A percentile compares a stretch with the other conserved stretches of the same genome.
phyloP scores from a whole-genome alignment of 768 basidiomycete species.

The Lentinula raphanica region DNA sequence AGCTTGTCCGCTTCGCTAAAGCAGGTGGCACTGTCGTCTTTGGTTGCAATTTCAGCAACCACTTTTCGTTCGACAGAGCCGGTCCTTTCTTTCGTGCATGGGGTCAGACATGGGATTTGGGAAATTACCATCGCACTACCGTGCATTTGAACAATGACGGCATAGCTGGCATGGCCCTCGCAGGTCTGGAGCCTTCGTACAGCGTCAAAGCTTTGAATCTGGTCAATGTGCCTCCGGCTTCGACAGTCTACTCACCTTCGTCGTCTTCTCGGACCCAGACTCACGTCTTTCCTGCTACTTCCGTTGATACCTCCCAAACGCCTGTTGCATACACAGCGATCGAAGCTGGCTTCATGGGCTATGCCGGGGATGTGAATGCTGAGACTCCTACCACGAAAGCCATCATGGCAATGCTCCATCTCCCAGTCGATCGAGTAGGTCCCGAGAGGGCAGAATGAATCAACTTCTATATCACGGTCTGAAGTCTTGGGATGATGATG shows the following conservation, averaged over 20 bases:
- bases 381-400: conserved; percentile 9
- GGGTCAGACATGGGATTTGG: conserved; percentile 18
- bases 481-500: conserved; percentile 42
- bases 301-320: conserved; percentile 12
- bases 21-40: conserved; percentile 19
- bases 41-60: conserved; percentile 16
- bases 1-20: conserved; percentile 8
- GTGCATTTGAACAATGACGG: conserved; percentile 12
- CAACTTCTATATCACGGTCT: conserved; percentile 34
- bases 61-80: conserved; percentile 1
- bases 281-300: conserved; percentile 14
- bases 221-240: conserved; percentile 9
- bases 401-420: conserved; percentile 10
- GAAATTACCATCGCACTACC: conserved; percentile 21
- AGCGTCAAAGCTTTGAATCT: conserved; percentile 22
- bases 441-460: conserved; percentile 8
- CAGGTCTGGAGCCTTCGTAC: conserved; percentile 10
- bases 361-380: conserved; percentile 15
- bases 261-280: conserved; percentile 14
- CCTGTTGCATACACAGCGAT: conserved; percentile 12
- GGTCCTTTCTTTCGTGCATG: conserved; percentile 10
- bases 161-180: not conserved
- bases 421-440: conserved; percentile 2
- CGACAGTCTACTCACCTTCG: conserved; percentile 17
- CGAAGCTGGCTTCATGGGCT: conserved; percentile 14